Evolutionary conservation across 2,329 filamentous ascomycete genomes (phyloP).

Genomic region (Cladosporium velox): DNA sequence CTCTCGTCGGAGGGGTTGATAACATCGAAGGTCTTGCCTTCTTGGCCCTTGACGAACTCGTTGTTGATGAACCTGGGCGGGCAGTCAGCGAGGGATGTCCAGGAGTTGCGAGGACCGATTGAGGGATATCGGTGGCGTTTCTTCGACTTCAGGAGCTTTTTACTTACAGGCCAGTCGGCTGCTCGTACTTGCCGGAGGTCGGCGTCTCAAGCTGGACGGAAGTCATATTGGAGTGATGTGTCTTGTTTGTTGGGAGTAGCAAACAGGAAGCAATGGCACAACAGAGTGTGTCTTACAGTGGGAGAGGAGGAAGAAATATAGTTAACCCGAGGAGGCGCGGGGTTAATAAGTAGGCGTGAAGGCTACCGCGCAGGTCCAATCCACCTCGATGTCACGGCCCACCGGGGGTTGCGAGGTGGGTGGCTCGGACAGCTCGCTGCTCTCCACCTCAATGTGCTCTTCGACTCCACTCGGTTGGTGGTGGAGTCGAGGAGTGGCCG

Average conservation of each 20-base stretch:
- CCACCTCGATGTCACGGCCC: conserved; percentile 31
- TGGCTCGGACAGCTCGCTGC: conserved; percentile 1
- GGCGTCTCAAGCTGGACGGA: conserved; percentile 69
- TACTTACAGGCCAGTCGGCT: conserved; percentile 57
- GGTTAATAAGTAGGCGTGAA: conserved; percentile 29
- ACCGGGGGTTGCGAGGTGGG: conserved; percentile 24
- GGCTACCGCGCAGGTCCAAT: conserved; percentile 21
- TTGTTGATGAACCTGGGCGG: conserved; percentile 82
- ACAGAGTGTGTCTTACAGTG: conserved; percentile 8
- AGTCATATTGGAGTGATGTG: conserved; percentile 33
- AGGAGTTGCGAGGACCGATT: background rate
- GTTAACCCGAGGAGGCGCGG: conserved; percentile 24
- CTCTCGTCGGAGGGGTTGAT: conserved; percentile 40
- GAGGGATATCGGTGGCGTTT: conserved; percentile 12
- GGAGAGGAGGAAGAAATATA: conserved; percentile 19
- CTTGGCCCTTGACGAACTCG: conserved; percentile 77
- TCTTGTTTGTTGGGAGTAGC: conserved; percentile 14
- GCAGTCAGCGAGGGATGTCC: conserved; percentile 75
- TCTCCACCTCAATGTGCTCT: background rate
- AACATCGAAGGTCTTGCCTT: conserved; percentile 53
- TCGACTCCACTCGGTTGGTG: background rate
- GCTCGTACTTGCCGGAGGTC: conserved; percentile 59
- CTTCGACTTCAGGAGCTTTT: conserved; percentile 53
- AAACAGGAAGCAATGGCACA: conserved; percentile 13
- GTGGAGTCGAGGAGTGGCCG: background rate